Evolutionary conservation across 2,329 filamentous ascomycete genomes (phyloP).

Genomic region (Dothideomycetidae sp.): DNA sequence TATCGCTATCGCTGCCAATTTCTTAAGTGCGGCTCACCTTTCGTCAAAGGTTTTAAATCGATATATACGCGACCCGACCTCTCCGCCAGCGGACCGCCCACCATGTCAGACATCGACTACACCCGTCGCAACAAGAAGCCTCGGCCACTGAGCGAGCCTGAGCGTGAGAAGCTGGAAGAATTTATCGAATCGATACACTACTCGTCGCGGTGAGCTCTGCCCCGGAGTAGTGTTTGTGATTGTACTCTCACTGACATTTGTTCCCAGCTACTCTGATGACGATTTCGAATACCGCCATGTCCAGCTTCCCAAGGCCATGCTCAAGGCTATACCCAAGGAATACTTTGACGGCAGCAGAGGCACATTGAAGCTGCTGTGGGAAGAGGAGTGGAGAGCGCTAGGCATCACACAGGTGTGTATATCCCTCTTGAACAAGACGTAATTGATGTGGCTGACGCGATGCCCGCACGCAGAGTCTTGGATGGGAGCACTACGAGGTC

Average conservation of each 20-base stretch:
- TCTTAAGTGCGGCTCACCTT: too few species aligned
- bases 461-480: conserved; percentile 59
- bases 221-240: too few species aligned
- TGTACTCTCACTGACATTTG: too few species aligned
- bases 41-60: too few species aligned
- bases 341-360: conserved; percentile 83
- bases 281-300: conserved; percentile 96
- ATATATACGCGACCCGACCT: too few species aligned
- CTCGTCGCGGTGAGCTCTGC: conserved; percentile 80
- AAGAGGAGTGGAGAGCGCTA: conserved; percentile 94
- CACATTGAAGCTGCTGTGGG: conserved; percentile 90
- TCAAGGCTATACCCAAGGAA: conserved; percentile 89
- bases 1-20: too few species aligned
- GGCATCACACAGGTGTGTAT: conserved; percentile 84
- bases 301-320: conserved; percentile 93
- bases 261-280: conserved; percentile 70
- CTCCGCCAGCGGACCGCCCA: conserved; percentile 21
- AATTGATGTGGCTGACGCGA: conserved; percentile 4
- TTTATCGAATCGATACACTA: conserved; percentile 93
- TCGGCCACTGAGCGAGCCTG: conserved; percentile 62
- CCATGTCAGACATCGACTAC: conserved; percentile 54
- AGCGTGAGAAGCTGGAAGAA: conserved; percentile 75
- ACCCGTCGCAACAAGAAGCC: conserved; percentile 77
- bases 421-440: neutral
- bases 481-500: conserved; percentile 98